Base-by-base conservation (phyloP, 139 green algal species). In the Chloropicon primus region DNA sequence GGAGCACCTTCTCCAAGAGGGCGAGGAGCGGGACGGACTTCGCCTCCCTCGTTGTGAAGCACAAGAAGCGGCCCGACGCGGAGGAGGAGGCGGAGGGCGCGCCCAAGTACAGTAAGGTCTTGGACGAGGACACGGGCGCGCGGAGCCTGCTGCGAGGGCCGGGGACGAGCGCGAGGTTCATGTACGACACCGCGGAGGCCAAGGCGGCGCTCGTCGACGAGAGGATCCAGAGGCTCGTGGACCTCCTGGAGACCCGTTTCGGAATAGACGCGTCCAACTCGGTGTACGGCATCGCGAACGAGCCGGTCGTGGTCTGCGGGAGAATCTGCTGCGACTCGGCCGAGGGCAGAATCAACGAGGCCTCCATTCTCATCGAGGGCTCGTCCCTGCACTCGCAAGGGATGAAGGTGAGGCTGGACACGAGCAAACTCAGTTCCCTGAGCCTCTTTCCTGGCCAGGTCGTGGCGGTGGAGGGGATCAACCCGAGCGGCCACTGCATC, bases 361-460 rank as follows among this genome's bases (percentile, higher is more conserved):
- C 86, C 41, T 86, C 80, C 1, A 73, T 96, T 53, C 41, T 92
- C 79, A 84, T 97, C 71, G 92, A 97, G 85, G 92, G 92, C 23
- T 84, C 79, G 75, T 25, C 85, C 1, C 73, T 77, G 71, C 72
- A 62, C 28, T 89, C 82, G 25, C 77, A 79, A n/a, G 93, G 93
- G 0, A 80, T 81, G 10, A 80, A 92, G 3, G 90, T 92, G 10
- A 73, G 76, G 2, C 80, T 97, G 25, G 89, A 96, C 76, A 79
- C 95, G 25, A 83, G 79, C 17, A 54, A 75, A 25, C 79, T 94
- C 71, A 26, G 77, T 0, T 25, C 26, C 2, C 90, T 84, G 80
- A 84, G 87, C 54, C 28, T 94, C 21, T 95, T 93, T 80, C 88
- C 90, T 0, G 90, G 90, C 22, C 88, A 90, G 84, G 81, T 93